Evolutionary conservation across 257 asterid genomes (phyloP).

Genomic region (Salvia miltiorrhiza): DNA sequence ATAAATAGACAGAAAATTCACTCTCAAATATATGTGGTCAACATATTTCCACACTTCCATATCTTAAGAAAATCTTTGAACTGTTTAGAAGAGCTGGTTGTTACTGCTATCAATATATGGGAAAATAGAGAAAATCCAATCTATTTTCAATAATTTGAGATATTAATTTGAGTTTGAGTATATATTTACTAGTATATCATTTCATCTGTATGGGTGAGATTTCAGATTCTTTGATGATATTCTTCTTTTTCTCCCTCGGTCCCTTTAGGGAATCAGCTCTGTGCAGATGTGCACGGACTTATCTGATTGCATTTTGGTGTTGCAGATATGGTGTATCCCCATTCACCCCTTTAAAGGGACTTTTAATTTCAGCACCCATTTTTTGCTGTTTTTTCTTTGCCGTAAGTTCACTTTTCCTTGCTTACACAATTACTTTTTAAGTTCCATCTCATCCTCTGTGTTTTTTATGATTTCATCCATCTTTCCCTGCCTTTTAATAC

Average conservation of each 20-base stretch:
- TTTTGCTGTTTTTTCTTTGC: constrained; percentile 85
- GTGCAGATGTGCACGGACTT: not conserved
- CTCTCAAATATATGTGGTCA: no score
- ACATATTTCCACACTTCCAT: no score
- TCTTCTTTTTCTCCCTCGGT: not conserved
- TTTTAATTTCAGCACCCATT: constrained; percentile 76
- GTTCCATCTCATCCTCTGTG: not conserved
- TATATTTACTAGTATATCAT: not conserved
- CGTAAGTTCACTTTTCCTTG: constrained; percentile 48
- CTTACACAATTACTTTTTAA: constrained; percentile 2
- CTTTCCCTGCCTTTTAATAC: not conserved
- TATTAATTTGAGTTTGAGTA: no score
- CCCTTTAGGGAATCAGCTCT: not conserved
- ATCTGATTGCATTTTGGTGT: constrained; percentile 24
- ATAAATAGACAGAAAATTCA: no score
- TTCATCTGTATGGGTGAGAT: not conserved
- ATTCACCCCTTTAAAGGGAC: constrained; percentile 77
- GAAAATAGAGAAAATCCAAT: not conserved
- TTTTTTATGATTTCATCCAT: not conserved
- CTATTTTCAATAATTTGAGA: not conserved
- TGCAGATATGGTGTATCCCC: constrained; percentile 88
- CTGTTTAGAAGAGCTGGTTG: constrained; percentile 11
- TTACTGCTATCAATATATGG: not conserved
- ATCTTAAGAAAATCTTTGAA: not conserved
- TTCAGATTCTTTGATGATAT: not conserved